These are phyloP conservation scores for Amaranthus hypochondriacus DNA, from an alignment of 148 eudicot genomes.

Conservation along the genomic window DNA sequence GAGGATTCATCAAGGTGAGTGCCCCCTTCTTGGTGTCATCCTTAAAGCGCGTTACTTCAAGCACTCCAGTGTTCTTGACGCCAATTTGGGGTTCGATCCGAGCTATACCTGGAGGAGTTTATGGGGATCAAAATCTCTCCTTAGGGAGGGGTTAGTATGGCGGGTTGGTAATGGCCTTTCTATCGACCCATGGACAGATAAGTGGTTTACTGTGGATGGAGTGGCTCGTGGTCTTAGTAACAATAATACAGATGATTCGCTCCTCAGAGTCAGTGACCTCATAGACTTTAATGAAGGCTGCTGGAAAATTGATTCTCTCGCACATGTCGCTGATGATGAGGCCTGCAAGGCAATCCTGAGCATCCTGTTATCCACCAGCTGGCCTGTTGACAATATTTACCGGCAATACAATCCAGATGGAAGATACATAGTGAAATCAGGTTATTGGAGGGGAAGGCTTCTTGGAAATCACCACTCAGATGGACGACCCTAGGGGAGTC, in stretches of 20 bases:
- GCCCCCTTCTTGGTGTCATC: background rate
- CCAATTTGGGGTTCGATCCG: background rate
- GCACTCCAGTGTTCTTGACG: background rate
- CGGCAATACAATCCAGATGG: too few species aligned
- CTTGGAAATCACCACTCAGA: too few species aligned
- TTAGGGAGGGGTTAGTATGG: background rate
- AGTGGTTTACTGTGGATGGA: background rate
- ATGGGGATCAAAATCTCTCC: background rate
- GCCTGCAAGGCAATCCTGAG: too few species aligned
- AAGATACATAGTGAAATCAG: too few species aligned
- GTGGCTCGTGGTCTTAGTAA: too few species aligned
- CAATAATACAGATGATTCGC: too few species aligned
- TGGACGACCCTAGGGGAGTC: too few species aligned
- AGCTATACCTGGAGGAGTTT: background rate
- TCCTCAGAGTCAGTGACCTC: background rate
- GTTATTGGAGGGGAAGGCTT: too few species aligned
- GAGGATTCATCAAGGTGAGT: too few species aligned
- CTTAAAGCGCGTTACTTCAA: background rate
- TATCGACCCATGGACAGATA: background rate
- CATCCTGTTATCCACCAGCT: too few species aligned
- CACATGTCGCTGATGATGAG: too few species aligned
- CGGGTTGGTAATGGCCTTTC: background rate
- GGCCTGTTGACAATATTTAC: too few species aligned
- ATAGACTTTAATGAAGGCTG: background rate
- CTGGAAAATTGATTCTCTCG: background rate